Conservation (phyloP, 306 rosid species). For the Vigna nakashimae region DNA sequence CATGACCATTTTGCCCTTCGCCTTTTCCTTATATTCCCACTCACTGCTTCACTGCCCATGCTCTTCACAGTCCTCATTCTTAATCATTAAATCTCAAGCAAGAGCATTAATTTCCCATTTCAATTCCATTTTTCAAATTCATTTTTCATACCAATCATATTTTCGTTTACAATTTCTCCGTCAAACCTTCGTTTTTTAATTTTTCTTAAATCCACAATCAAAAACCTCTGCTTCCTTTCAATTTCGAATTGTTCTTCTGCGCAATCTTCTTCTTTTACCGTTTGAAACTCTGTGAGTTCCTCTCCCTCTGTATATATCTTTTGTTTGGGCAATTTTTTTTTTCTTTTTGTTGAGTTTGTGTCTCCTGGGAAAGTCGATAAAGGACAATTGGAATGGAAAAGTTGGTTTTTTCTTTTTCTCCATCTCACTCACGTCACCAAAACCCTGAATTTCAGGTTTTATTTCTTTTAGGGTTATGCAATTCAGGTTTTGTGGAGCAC, state of each 20-base stretch:
- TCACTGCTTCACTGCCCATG: not conserved
- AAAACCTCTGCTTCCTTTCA: not conserved
- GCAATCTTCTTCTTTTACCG: constrained; percentile 36
- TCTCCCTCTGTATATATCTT: not conserved
- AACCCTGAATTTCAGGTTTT: constrained; percentile 22
- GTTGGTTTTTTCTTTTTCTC: not conserved
- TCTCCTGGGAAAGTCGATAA: constrained; percentile 42
- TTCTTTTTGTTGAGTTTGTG: constrained; percentile 39
- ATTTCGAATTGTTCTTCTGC: not conserved
- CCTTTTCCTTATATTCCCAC: not conserved
- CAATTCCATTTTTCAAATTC: constrained; percentile 13
- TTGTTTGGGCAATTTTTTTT: not conserved
- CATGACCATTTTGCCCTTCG: constrained; percentile 5
- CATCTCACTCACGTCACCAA: not conserved
- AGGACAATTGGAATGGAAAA: constrained; percentile 11
- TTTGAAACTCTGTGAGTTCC: constrained; percentile 48
- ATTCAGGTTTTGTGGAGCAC: not conserved
- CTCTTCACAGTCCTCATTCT: not conserved
- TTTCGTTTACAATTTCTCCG: constrained; percentile 22
- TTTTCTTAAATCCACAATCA: not conserved
- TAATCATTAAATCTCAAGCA: constrained; percentile 40
- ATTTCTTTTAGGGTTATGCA: constrained; percentile 15
- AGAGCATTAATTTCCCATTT: constrained; percentile 40
- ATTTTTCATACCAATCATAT: not conserved
- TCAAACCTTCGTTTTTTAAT: not conserved